Percentiles rank a stretch among this genome's conserved stretches.
These are phyloP conservation scores for Fraxinus pennsylvanica DNA, from an alignment of 257 asterid species.

Conservation along the genomic window DNA sequence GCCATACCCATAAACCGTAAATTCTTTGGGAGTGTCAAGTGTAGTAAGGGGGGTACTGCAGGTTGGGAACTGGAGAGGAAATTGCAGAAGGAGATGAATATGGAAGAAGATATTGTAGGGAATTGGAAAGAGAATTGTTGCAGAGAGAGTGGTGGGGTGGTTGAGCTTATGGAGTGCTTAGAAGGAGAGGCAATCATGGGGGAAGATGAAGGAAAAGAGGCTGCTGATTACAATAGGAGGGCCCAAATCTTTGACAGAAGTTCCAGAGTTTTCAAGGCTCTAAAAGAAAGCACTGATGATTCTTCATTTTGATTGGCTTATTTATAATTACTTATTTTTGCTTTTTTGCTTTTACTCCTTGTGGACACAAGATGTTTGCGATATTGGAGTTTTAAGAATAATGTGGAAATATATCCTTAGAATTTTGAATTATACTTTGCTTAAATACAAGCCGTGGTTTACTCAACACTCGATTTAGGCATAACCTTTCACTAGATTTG, in stretches of 20 bases:
- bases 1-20: not conserved
- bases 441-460: no score
- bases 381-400: not conserved
- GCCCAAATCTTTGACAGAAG: slow-evolving; percentile 72
- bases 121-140: slow-evolving; percentile 42
- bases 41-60: slow-evolving; percentile 33
- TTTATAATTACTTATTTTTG: not conserved
- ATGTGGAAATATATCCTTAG: no score
- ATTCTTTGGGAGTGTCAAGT: slow-evolving; percentile 10
- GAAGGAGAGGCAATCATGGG: not conserved
- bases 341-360: not conserved
- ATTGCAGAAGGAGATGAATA: slow-evolving; percentile 23
- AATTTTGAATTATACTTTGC: no score
- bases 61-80: slow-evolving; percentile 27
- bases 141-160: slow-evolving; percentile 43
- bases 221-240: slow-evolving; percentile 36
- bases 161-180: slow-evolving; percentile 37
- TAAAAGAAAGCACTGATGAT: slow-evolving; percentile 34
- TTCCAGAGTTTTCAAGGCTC: slow-evolving; percentile 68
- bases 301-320: not conserved
- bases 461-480: no score
- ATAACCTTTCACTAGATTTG: no score
- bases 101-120: slow-evolving; percentile 44
- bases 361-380: not conserved
- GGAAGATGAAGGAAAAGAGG: not conserved